A percentile compares a stretch with the other conserved stretches of the same genome.
Conservation (phyloP, 2,329 filamentous ascomycete genomes). For the Trichoderma pleuroti region DNA sequence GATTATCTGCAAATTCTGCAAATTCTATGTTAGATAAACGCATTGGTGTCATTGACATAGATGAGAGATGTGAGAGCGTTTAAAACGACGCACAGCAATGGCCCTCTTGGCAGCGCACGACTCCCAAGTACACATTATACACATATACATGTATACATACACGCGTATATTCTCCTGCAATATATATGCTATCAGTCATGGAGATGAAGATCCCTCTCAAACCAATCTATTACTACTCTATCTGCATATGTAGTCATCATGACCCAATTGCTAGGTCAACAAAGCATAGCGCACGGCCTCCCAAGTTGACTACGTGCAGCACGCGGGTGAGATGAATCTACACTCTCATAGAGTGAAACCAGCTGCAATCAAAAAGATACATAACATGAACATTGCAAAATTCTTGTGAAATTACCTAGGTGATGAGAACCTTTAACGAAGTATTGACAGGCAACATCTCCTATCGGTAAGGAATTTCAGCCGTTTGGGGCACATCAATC, state of each 20-base stretch:
- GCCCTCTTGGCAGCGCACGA: background rate
- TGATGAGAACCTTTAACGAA: too few relatives aligned
- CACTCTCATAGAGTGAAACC: background rate
- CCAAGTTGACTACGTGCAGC: background rate
- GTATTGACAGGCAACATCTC: background rate
- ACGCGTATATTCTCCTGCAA: background rate
- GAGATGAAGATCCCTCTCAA: too few relatives aligned
- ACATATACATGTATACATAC: background rate
- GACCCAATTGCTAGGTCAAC: too few relatives aligned
- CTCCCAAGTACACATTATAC: background rate
- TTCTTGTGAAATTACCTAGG: too few relatives aligned
- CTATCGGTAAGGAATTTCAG: background rate
- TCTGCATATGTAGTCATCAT: too few relatives aligned
- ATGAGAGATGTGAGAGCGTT: background rate
- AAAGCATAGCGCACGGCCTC: background rate
- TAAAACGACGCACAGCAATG: background rate
- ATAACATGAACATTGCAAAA: background rate
- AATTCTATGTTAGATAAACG: background rate
- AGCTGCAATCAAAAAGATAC: background rate
- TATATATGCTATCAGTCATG: background rate
- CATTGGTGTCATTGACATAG: background rate
- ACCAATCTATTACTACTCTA: too few relatives aligned
- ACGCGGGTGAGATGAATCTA: background rate
- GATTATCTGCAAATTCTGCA: background rate
- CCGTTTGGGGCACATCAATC: background rate